Conservation (phyloP, 306 rosid genomes). For the Prunus mongolica region DNA sequence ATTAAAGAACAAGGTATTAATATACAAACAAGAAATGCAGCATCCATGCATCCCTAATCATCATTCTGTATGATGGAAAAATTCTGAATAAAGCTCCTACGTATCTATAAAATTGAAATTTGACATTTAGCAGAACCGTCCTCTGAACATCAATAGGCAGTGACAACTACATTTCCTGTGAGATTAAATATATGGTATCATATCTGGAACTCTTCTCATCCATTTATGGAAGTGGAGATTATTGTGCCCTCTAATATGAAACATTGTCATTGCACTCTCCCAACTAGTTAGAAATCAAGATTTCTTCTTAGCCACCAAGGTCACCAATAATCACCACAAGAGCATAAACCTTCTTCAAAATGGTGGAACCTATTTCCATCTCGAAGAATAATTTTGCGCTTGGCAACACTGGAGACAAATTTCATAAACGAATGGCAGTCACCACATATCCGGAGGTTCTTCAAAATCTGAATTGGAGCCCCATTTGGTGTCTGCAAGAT, state of each 20-base stretch:
- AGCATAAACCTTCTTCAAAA: slow-evolving; percentile 28
- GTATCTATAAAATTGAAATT: not conserved
- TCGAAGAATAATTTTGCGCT: slow-evolving; percentile 16
- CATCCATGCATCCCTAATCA: not conserved
- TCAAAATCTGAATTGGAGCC: slow-evolving; percentile 21
- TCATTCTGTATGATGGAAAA: not conserved
- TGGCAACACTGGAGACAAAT: slow-evolving; percentile 14
- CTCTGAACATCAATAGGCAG: not conserved
- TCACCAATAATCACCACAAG: slow-evolving; percentile 25
- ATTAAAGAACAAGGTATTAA: not conserved
- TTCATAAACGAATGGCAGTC: slow-evolving; percentile 33
- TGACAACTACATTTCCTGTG: not conserved
- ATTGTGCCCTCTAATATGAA: not conserved
- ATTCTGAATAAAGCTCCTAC: not conserved
- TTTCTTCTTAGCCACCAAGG: not conserved
- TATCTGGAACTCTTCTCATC: too few relatives aligned
- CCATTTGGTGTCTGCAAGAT: slow-evolving; percentile 18
- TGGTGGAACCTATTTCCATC: slow-evolving; percentile 34
- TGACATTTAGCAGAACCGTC: not conserved
- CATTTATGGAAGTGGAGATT: not conserved
- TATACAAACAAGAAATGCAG: not conserved
- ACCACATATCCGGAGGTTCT: slow-evolving; percentile 27
- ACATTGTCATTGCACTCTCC: not conserved
- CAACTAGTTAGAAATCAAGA: not conserved
- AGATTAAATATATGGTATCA: too few relatives aligned